Evolutionary conservation across 768 basidiomycete genomes (phyloP).

Genomic region (Psilocybe tampanensis): DNA sequence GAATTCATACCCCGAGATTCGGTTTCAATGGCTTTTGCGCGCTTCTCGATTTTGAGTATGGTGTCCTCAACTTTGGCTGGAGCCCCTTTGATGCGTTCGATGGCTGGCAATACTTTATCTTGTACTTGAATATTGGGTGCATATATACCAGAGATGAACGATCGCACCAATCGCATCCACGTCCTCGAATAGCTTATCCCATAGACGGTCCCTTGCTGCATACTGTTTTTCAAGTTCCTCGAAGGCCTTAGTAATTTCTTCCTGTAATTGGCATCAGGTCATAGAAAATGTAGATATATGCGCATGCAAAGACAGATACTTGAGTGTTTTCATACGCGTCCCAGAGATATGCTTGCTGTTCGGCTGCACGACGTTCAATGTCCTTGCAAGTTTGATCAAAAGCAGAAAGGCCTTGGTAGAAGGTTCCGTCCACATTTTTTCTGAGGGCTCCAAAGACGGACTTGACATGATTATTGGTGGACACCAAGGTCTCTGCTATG

Average conservation of each 20-base stretch:
- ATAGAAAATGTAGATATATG: conserved; percentile 1
- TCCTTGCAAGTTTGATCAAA: conserved; percentile 60
- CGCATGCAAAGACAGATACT: conserved; percentile 29
- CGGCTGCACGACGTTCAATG: conserved; percentile 46
- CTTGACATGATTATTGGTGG: conserved; percentile 51
- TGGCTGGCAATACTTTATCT: conserved; percentile 44
- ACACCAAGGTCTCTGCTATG: conserved; percentile 46
- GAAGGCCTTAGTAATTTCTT: conserved; percentile 41
- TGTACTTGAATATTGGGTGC: conserved; percentile 1
- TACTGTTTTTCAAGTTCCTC: conserved; percentile 51
- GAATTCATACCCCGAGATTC: conserved; percentile 20
- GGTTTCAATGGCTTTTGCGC: conserved; percentile 44
- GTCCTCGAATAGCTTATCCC: conserved; percentile 46
- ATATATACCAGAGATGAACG: neutral
- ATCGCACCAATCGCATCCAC: conserved; percentile 49
- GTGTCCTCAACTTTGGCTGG: conserved; percentile 55
- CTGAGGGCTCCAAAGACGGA: conserved; percentile 38
- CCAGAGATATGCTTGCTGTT: conserved; percentile 45
- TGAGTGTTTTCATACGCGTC: conserved; percentile 41
- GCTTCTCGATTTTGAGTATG: conserved; percentile 56
- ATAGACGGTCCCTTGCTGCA: conserved; percentile 49
- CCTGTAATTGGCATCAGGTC: conserved; percentile 31
- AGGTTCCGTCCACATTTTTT: conserved; percentile 38
- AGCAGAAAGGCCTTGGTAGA: conserved; percentile 44
- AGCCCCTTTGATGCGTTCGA: conserved; percentile 42